These are phyloP conservation scores for Musa balbisiana DNA, from an alignment of 202 grass and related monocot species.

Conservation along the genomic window DNA sequence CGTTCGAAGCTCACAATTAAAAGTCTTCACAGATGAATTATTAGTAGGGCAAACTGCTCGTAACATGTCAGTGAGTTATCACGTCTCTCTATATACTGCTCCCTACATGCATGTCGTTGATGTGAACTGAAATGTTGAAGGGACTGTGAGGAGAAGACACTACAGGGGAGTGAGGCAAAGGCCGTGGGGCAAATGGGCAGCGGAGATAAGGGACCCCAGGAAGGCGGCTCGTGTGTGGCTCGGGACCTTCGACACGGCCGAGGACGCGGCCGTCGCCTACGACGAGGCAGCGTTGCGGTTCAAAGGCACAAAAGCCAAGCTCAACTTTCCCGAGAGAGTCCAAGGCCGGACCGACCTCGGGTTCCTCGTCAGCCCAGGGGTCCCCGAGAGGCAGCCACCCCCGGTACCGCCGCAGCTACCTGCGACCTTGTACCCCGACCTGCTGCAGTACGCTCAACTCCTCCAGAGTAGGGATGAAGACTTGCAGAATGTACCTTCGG, in stretches of 20 bases:
- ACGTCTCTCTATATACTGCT: too few species aligned
- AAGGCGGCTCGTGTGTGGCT: slow-evolving; percentile 94
- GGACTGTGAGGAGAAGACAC: slow-evolving; percentile 30
- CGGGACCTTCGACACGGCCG: slow-evolving; percentile 88
- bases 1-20: too few species aligned
- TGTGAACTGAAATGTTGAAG: not conserved
- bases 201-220: slow-evolving; percentile 85
- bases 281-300: slow-evolving; percentile 82
- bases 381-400: slow-evolving; percentile 19
- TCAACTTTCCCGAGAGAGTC: slow-evolving; percentile 89
- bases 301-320: slow-evolving; percentile 90
- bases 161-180: slow-evolving; percentile 85
- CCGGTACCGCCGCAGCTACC: slow-evolving; percentile 26
- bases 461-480: slow-evolving; percentile 38
- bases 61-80: too few species aligned
- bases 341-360: slow-evolving; percentile 71
- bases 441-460: slow-evolving; percentile 81
- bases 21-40: too few species aligned
- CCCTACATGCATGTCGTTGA: not conserved
- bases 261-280: slow-evolving; percentile 88
- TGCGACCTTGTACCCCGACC: slow-evolving; percentile 46
- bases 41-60: too few species aligned
- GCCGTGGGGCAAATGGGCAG: slow-evolving; percentile 95
- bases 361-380: slow-evolving; percentile 24
- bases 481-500: slow-evolving; percentile 14